Base-by-base conservation (phyloP, 1,284 basidiomycete genomes). In the Rhodotorula sp. region DNA sequence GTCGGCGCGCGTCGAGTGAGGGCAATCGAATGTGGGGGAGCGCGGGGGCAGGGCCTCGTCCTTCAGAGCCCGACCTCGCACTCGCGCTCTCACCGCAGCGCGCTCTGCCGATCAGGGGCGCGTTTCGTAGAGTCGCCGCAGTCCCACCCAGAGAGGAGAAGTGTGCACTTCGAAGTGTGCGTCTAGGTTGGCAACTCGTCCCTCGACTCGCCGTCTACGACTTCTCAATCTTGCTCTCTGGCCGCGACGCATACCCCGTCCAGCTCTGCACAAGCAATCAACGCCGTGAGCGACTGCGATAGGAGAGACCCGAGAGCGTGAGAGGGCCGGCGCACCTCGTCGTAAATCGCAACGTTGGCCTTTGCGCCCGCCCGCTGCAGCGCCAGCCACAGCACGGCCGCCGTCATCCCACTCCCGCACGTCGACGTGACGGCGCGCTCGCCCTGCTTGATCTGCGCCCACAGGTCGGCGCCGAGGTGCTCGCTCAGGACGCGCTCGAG, bases 371-470 rank as follows among this genome's bases (percentile, higher is more conserved):
- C 80, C 45, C 89, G 79, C 81, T 89, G 87, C 71, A 95, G 81
- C 44, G 91, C 94, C 67, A 97, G 84, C 93, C 95, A 97, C 17
- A 97, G 85, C 10, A 97, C 85, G 10, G 88, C 92, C 4, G 97
- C 97, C 19, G 95, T 97, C 97, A 99, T 99, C 23, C 97, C 97
- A 77, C 78, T 80, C 12, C 83, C 83, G 57, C 82, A 84, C 19
- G 80, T 81, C 27, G 70, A 87, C 17, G 89, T 85, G 52, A 93
- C 86, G 27, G 82, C 80, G 66, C 85, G 83, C 69, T 87, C 82
- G 16, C 90, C 90, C 4, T 83, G 81, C 61, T 90, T 81, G 23
- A 93, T 81, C 52, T 79, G 73, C 23, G 75, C 70, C 64, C 87
- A 86, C 67, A 84, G 81, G 63, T 87, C 85, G 55, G 78, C 69